Percentiles rank a stretch among this genome's conserved stretches.
Evolutionary conservation across 2,329 filamentous ascomycete genomes (phyloP).

Genomic region (Cercospora nicotianae): DNA sequence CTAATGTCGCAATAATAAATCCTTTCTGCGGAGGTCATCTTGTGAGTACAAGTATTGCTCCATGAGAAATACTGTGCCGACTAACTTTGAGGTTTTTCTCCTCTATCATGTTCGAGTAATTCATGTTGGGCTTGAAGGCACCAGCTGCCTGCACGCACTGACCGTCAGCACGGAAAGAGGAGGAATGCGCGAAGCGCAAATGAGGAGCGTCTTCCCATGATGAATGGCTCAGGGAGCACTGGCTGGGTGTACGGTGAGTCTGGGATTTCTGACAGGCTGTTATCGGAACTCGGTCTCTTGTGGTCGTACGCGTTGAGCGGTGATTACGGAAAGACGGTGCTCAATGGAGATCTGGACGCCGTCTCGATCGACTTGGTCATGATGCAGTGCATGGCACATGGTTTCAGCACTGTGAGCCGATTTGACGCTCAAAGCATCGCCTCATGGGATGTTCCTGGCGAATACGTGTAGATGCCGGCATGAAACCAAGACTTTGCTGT

Average conservation of each 20-base stretch:
- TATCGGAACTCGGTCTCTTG: conserved; percentile 8
- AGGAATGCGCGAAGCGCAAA: conserved; percentile 11
- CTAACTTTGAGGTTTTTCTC: conserved; percentile 46
- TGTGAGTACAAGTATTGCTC: background rate
- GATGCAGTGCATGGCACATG: conserved; percentile 14
- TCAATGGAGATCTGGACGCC: conserved; percentile 8
- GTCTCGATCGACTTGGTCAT: conserved; percentile 17
- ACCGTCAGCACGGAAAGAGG: conserved; percentile 12
- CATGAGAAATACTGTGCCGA: background rate
- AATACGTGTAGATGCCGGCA: conserved; percentile 6
- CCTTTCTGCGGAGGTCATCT: conserved; percentile 36
- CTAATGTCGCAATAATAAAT: conserved; percentile 48
- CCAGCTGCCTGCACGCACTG: conserved; percentile 11
- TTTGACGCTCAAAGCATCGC: background rate
- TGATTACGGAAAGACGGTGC: conserved; percentile 10
- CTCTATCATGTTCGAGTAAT: conserved; percentile 49
- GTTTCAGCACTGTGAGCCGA: background rate
- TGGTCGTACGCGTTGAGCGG: conserved; percentile 3
- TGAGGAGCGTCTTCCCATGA: conserved; percentile 17
- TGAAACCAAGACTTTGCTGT: conserved; percentile 5
- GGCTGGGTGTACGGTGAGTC: background rate
- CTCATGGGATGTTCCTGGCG: conserved; percentile 12
- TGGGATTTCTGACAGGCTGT: conserved; percentile 13
- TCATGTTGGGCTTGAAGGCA: conserved; percentile 38
- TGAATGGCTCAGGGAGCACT: conserved; percentile 9